Conservation (phyloP, 805 yeast genomes). For the Hagleromyces aurorensis region DNA sequence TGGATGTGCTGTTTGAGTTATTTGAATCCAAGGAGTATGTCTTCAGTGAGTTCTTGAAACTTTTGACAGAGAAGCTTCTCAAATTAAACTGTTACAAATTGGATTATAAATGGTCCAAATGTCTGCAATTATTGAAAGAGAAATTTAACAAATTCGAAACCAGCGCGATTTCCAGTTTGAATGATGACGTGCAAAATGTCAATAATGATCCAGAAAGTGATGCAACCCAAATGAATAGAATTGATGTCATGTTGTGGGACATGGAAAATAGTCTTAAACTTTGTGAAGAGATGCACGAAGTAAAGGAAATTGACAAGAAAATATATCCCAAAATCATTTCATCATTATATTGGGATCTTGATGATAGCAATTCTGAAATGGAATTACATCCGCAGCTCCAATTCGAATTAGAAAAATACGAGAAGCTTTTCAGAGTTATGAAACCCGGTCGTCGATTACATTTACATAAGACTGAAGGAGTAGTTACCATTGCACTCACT, state of each 20-base stretch:
- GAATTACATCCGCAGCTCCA: conserved; percentile 42
- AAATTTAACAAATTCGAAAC: conserved; percentile 10
- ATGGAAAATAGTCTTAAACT: conserved; percentile 46
- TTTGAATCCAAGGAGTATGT: conserved; percentile 22
- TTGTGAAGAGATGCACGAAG: conserved; percentile 34
- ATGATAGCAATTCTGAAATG: conserved; percentile 37
- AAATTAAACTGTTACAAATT: conserved; percentile 16
- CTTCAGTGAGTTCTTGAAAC: conserved; percentile 17
- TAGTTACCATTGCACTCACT: conserved; percentile 51
- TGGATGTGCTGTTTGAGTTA: conserved; percentile 21
- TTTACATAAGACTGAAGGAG: conserved; percentile 52
- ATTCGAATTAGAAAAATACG: conserved; percentile 37
- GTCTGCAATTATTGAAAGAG: conserved; percentile 15
- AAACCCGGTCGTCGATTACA: conserved; percentile 54
- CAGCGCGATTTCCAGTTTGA: conserved; percentile 2
- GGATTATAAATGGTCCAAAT: conserved; percentile 22
- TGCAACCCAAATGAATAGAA: conserved; percentile 37
- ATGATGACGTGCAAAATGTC: conserved; percentile 1
- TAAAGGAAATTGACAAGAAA: conserved; percentile 12
- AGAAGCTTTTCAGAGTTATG: conserved; percentile 33
- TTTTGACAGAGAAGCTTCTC: conserved; percentile 20
- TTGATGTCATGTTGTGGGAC: conserved; percentile 82
- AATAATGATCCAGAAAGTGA: conserved; percentile 7
- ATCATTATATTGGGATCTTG: conserved; percentile 58
- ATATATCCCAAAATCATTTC: conserved; percentile 62